These are phyloP conservation scores for Diversispora epigaea DNA, from an alignment of 192 early-diverging fungal species.

Conservation along the genomic window DNA sequence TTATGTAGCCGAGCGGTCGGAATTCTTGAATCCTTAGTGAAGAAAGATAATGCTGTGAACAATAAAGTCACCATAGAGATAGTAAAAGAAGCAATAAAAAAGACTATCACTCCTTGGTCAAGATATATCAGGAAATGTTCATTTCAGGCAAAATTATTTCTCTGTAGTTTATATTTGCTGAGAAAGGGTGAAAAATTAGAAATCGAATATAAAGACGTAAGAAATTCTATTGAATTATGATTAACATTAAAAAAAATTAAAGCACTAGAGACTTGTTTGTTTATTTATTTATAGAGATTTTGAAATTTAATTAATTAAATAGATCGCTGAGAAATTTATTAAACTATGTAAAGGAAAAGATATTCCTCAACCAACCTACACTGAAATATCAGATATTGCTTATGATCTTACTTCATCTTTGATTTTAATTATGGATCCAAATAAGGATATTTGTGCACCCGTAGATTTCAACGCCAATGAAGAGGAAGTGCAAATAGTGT, in stretches of 20 bases:
- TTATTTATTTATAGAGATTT: background rate
- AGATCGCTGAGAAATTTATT: background rate
- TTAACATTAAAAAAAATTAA: background rate
- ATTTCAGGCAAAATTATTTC: conserved; percentile 83
- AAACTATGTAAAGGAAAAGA: conserved; percentile 2
- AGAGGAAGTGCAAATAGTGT: background rate
- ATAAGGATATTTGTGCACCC: background rate
- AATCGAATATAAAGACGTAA: conserved; percentile 71
- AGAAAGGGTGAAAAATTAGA: conserved; percentile 70
- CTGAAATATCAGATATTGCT: background rate
- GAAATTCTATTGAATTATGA: conserved; percentile 39
- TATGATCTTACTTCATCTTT: conserved; percentile 9
- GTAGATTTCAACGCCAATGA: background rate
- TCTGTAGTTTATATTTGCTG: conserved; percentile 68
- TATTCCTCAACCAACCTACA: background rate
- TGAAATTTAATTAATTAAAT: background rate
- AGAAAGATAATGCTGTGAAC: conserved; percentile 28
- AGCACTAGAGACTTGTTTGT: background rate
- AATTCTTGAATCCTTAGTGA: conserved; percentile 57
- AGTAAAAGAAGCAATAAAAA: conserved; percentile 78
- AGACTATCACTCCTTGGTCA: conserved; percentile 75
- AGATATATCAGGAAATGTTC: conserved; percentile 71
- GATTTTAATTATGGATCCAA: background rate
- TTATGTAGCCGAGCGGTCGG: conserved; percentile 62
- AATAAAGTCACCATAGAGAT: conserved; percentile 62